phyloP scores from a whole-genome alignment of 2,329 filamentous ascomycete species.

The Aspergillus ochraceus region DNA sequence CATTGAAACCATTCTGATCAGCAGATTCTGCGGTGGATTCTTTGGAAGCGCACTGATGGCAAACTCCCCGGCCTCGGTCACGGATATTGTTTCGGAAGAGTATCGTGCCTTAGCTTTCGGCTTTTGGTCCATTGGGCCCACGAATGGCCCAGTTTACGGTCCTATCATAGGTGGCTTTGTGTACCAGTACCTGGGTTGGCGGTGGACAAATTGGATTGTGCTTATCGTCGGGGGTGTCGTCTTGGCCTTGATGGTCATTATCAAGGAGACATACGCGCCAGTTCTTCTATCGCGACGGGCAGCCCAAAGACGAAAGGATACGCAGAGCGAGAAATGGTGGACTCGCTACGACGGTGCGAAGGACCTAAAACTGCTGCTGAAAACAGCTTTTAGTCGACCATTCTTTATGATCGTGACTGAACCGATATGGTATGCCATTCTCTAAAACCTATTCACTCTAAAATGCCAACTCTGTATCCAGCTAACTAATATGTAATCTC shows the following conservation, averaged over 20 bases:
- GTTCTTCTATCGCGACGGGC: constrained; percentile 65
- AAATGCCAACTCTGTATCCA: neutral
- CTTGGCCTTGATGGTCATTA: constrained; percentile 56
- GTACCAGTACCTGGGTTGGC: constrained; percentile 60
- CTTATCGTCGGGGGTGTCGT: constrained; percentile 67
- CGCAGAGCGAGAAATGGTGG: neutral
- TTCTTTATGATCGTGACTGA: neutral
- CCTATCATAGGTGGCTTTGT: neutral
- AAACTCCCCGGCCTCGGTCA: constrained; percentile 76
- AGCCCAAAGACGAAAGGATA: constrained; percentile 59
- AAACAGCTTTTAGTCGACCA: neutral
- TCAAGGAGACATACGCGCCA: constrained; percentile 74
- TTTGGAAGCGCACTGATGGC: constrained; percentile 75
- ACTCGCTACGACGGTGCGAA: neutral
- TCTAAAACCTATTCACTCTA: no score
- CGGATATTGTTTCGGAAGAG: constrained; percentile 75
- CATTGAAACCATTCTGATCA: constrained; percentile 64
- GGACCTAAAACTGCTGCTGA: no score
- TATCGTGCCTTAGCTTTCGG: constrained; percentile 75
- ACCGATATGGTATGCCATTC: neutral
- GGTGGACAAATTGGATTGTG: constrained; percentile 82
- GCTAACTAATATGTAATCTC: constrained; percentile 40
- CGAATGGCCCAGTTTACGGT: neutral
- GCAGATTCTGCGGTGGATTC: constrained; percentile 70
- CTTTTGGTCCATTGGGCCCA: constrained; percentile 55